Evolutionary conservation across 805 yeast genomes (phyloP).

Genomic region (Cephaloascus albidus): DNA sequence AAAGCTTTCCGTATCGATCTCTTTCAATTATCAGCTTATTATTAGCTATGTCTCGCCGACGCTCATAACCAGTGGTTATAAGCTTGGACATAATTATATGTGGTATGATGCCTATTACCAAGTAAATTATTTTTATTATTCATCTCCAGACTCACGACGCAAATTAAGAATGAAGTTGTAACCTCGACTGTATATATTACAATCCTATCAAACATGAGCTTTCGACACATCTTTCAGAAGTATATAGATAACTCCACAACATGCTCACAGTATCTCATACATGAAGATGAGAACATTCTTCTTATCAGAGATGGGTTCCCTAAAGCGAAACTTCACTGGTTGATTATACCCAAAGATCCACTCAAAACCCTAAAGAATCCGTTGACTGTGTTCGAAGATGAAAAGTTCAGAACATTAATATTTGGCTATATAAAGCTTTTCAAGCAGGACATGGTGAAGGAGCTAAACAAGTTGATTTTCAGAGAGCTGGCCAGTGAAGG

Average conservation of each 20-base stretch:
- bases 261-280: constrained; percentile 27
- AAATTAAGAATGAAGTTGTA: no score
- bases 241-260: constrained; percentile 40
- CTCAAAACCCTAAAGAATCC: constrained; percentile 40
- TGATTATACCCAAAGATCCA: constrained; percentile 47
- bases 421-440: constrained; percentile 26
- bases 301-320: constrained; percentile 56
- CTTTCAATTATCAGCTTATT: no score
- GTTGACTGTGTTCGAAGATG: constrained; percentile 31
- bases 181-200: no score
- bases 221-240: constrained; percentile 33
- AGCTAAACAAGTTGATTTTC: constrained; percentile 15
- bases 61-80: no score
- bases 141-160: no score
- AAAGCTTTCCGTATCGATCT: no score
- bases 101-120: no score
- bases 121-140: no score
- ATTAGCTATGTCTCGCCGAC: no score
- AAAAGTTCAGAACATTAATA: constrained; percentile 16
- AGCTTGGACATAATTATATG: no score
- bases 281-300: constrained; percentile 40
- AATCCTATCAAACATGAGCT: no score
- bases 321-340: constrained; percentile 50
- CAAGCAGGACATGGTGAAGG: constrained; percentile 13
- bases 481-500: constrained; percentile 9